A percentile compares a stretch with the other conserved stretches of the same genome.
Evolutionary conservation across 2,329 filamentous ascomycete genomes (phyloP).

Genomic region (Thelonectria rubi): DNA sequence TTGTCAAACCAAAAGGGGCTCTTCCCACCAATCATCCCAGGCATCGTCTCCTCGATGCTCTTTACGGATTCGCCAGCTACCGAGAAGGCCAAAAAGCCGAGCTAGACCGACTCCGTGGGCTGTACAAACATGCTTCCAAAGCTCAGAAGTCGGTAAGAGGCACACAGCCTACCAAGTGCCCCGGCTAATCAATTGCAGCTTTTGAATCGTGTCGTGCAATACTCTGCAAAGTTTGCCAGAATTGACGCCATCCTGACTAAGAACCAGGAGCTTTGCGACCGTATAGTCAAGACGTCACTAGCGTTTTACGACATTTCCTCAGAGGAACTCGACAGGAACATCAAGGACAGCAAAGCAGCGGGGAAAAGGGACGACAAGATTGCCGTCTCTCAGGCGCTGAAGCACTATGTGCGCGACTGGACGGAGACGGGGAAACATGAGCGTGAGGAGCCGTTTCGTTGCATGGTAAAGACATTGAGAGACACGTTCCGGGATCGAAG

Average conservation of each 20-base stretch:
- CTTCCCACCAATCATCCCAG: slow-evolving; percentile 51
- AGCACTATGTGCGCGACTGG: slow-evolving; percentile 68
- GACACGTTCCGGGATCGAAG: slow-evolving; percentile 43
- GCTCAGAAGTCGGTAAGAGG: slow-evolving; percentile 46
- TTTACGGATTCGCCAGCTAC: slow-evolving; percentile 51
- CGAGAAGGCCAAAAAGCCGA: slow-evolving; percentile 48
- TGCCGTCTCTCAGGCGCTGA: slow-evolving; percentile 62
- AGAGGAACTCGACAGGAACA: slow-evolving; percentile 56
- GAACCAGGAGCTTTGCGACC: slow-evolving; percentile 57
- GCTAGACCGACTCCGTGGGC: slow-evolving; percentile 45
- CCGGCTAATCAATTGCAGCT: slow-evolving; percentile 44
- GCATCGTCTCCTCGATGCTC: slow-evolving; percentile 51
- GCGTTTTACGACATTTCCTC: slow-evolving; percentile 56
- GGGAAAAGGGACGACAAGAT: slow-evolving; percentile 55
- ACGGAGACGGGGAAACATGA: slow-evolving; percentile 57
- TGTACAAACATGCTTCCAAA: slow-evolving; percentile 50
- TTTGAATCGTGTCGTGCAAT: slow-evolving; percentile 65
- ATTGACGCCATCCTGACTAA: slow-evolving; percentile 53
- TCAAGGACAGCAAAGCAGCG: slow-evolving; percentile 49
- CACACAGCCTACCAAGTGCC: not conserved
- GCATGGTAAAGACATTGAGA: slow-evolving; percentile 48
- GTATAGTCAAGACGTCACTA: slow-evolving; percentile 56
- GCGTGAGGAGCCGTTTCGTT: slow-evolving; percentile 53
- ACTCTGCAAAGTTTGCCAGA: slow-evolving; percentile 61
- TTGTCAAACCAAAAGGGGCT: slow-evolving; percentile 43